Evolutionary conservation across 108 stramenopile species (phyloP), one percentile per base, ranked within the genome.

Genomic region (Cylindrotheca fusiformis): DNA sequence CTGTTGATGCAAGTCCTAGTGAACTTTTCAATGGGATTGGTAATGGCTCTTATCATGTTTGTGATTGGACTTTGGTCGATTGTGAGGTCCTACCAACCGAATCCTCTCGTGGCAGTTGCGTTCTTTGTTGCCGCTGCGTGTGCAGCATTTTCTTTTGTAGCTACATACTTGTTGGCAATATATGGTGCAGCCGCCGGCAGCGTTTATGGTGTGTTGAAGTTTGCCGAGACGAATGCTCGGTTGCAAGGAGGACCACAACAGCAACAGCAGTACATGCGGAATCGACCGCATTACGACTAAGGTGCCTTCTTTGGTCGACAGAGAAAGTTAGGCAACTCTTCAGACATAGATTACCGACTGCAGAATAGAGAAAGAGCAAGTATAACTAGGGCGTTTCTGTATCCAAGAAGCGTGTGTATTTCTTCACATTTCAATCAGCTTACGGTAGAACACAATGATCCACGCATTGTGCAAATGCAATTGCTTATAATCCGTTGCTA

Each of bases 111-210:
- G 8, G 94, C 85, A 1, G 62, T 95, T 2, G 23, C 81, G 26
- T 90, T 91, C 73, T 95, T 95, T 74, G 46, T 88, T 8, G 60
- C 65, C 4, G 94, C 88, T 0, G 55, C 82, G 4, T 84, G 77
- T 58, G 94, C 85, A 0, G 90, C 85, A 21, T 95, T 95, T 81
- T 78, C 88, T 2, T 89, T 88, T 67, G 94, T 95, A 0, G 65
- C 83, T 2, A 85, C 90, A 0, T 91, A 90, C 54, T 53, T 95
- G 22, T 27, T 90, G 28, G 82, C 80, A 23, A 79, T 95, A 23
- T 95, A 80, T 64, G 88, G 88, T 20, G 85, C 88, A 19, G 85
- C 90, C 1, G 94, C 85, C 0, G 94, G 85, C 0, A 86, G 86
- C 6, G 75, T 91, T 22, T 91, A 89, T 60, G 88, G 86, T 18